Conservation (phyloP, 257 asterid species). For the Asclepias syriaca region DNA sequence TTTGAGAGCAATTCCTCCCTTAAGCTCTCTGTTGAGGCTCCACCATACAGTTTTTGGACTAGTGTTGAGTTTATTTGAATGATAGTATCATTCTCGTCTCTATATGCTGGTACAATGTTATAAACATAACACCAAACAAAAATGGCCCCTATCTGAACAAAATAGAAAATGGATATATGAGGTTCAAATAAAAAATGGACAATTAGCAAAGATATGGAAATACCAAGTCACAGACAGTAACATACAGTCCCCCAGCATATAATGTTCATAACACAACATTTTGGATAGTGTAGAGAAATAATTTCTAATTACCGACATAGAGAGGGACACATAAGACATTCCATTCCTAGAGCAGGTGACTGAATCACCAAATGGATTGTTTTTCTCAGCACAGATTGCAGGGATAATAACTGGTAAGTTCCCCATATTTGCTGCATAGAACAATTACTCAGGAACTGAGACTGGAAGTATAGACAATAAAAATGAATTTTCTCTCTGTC, state of each 20-base stretch:
- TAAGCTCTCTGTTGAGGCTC: conserved; percentile 17
- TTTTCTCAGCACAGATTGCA: conserved; percentile 33
- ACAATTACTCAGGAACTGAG: background rate
- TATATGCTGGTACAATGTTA: conserved; percentile 22
- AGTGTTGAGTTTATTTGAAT: conserved; percentile 7
- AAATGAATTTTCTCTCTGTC: background rate
- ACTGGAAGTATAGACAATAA: background rate
- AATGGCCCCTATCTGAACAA: conserved; percentile 31
- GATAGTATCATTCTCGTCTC: conserved; percentile 5
- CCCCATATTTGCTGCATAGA: conserved; percentile 33
- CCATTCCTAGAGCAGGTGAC: conserved; percentile 28
- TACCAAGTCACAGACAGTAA: background rate
- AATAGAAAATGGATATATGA: conserved; percentile 2
- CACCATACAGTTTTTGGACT: conserved; percentile 8
- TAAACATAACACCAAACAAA: conserved; percentile 28
- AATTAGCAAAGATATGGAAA: background rate
- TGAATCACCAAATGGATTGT: conserved; percentile 43
- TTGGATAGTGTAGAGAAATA: background rate
- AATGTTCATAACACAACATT: background rate
- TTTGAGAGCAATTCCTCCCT: conserved; percentile 13
- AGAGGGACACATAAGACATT: conserved; percentile 39
- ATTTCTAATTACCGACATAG: conserved; percentile 30
- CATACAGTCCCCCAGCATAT: background rate
- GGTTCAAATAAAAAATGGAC: background rate
- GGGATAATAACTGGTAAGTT: conserved; percentile 42